Evolutionary conservation across 2,329 filamentous ascomycete species (phyloP).

Genomic region (Alternaria arborescens): DNA sequence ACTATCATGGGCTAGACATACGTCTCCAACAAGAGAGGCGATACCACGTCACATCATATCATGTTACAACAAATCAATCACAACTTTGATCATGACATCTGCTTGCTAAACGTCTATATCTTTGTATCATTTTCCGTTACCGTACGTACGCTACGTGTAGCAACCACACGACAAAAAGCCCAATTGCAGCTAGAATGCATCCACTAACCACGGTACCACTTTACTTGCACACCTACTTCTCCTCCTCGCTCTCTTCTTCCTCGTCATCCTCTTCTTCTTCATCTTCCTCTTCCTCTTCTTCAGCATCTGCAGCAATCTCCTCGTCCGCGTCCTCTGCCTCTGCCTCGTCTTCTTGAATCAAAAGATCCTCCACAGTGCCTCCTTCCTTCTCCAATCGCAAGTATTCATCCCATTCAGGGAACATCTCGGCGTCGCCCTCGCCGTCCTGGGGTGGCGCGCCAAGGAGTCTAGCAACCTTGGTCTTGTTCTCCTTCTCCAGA

Average conservation of each 20-base stretch:
- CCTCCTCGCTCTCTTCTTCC: slow-evolving; percentile 16
- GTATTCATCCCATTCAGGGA: slow-evolving; percentile 96
- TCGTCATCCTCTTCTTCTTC: slow-evolving; percentile 33
- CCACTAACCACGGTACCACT: background rate
- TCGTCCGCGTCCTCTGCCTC: slow-evolving; percentile 46
- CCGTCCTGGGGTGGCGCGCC: slow-evolving; percentile 76
- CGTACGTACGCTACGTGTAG: background rate
- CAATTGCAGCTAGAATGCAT: slow-evolving; percentile 4
- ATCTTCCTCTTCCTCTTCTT: slow-evolving; percentile 39
- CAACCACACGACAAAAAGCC: background rate
- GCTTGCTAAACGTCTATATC: slow-evolving; percentile 1
- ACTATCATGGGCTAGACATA: background rate
- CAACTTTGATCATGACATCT: background rate
- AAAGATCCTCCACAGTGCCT: slow-evolving; percentile 53
- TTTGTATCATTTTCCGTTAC: slow-evolving; percentile 12
- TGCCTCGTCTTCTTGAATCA: slow-evolving; percentile 42
- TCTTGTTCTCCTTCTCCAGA: slow-evolving; percentile 85
- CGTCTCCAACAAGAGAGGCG: background rate
- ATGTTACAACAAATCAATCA: slow-evolving; percentile 2
- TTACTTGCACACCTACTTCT: background rate
- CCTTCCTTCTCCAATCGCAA: slow-evolving; percentile 80
- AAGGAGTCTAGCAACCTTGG: slow-evolving; percentile 82
- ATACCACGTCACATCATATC: slow-evolving; percentile 1
- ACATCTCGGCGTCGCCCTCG: slow-evolving; percentile 77
- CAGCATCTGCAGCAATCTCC: slow-evolving; percentile 42